phyloP scores from a whole-genome alignment of 176 grass and related monocot genomes.

The Carex cristatella region DNA sequence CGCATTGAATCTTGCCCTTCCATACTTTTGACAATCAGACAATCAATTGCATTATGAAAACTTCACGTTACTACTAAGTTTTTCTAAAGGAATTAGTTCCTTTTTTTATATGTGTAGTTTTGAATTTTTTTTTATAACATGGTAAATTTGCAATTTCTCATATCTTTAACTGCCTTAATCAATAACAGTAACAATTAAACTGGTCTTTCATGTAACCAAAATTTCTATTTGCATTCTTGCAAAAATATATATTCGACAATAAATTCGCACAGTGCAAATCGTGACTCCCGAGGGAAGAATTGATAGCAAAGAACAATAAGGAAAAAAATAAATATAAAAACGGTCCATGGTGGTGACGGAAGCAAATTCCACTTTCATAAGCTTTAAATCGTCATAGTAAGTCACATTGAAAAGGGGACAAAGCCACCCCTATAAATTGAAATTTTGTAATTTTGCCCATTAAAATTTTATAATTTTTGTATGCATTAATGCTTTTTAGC shows the following conservation, averaged over 20 bases:
- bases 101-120: neutral
- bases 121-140: neutral
- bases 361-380: conserved; percentile 1
- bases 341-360: neutral
- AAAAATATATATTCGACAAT: neutral
- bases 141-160: neutral
- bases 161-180: neutral
- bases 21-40: neutral
- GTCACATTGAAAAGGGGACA: neutral
- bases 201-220: neutral
- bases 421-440: too few species aligned
- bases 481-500: too few species aligned
- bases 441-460: too few species aligned
- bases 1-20: neutral
- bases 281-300: neutral
- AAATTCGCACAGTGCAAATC: neutral
- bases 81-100: neutral
- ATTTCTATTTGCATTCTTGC: neutral
- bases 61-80: neutral
- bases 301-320: neutral
- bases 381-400: neutral
- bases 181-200: neutral
- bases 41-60: neutral
- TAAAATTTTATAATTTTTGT: too few species aligned
- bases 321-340: neutral